Conservation (phyloP, 2,329 filamentous ascomycete species). For the Fonsecaea erecta region DNA sequence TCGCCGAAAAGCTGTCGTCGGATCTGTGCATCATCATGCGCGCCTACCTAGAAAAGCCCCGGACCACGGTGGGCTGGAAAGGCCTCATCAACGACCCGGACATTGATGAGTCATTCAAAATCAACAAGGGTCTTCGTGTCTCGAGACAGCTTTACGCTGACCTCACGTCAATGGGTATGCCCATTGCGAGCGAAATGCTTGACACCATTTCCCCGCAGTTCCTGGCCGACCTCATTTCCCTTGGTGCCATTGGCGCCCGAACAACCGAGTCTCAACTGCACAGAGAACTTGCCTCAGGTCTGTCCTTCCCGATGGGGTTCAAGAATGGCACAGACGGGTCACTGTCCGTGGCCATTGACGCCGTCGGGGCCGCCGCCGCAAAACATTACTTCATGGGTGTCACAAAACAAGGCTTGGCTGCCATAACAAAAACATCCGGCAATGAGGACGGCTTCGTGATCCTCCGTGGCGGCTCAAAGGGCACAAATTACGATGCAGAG, state of each 20-base stretch:
- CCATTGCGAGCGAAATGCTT: constrained; percentile 95
- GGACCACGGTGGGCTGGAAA: constrained; percentile 98
- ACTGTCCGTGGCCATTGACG: constrained; percentile 87
- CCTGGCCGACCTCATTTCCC: constrained; percentile 85
- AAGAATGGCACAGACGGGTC: constrained; percentile 98
- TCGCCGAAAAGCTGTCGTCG: constrained; percentile 86
- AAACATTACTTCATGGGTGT: constrained; percentile 97
- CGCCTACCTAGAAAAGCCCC: constrained; percentile 96
- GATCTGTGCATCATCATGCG: constrained; percentile 97
- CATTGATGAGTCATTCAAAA: constrained; percentile 97
- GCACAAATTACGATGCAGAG: constrained; percentile 88
- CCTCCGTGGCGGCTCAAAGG: constrained; percentile 86
- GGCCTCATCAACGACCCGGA: constrained; percentile 98
- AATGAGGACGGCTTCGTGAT: constrained; percentile 99
- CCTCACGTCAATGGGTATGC: constrained; percentile 89
- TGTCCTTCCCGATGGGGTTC: constrained; percentile 98
- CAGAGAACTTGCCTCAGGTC: constrained; percentile 87
- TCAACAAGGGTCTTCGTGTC: constrained; percentile 92
- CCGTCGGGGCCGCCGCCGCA: constrained; percentile 88
- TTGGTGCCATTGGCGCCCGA: constrained; percentile 92
- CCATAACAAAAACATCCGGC: constrained; percentile 90
- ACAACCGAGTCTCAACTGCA: constrained; percentile 97
- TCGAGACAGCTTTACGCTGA: constrained; percentile 92
- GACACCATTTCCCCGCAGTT: constrained; percentile 98
- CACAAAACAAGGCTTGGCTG: constrained; percentile 92